Conservation (phyloP, 768 basidiomycete genomes). For the Pleurotus sapidus region DNA sequence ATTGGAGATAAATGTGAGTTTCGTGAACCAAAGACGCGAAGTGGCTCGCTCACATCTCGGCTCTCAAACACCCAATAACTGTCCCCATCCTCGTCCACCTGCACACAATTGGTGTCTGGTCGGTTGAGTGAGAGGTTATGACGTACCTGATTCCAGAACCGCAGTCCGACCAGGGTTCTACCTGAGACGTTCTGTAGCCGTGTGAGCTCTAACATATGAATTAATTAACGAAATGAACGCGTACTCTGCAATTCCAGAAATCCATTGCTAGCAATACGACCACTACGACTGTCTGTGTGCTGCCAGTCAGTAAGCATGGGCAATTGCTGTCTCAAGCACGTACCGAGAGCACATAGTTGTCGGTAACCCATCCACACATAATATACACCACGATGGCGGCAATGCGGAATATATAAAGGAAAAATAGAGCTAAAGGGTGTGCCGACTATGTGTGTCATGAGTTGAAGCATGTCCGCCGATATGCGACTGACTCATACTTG, state of each 20-base stretch:
- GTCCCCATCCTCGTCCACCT: conserved; percentile 97
- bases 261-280: conserved; percentile 95
- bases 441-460: conserved; percentile 50
- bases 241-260: conserved; percentile 95
- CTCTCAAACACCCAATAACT: conserved; percentile 98
- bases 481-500: conserved; percentile 45
- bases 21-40: neutral
- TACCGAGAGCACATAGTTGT: conserved; percentile 92
- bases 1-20: conserved; percentile 7
- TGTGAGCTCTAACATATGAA: conserved; percentile 2
- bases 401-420: conserved; percentile 84
- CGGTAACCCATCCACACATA: conserved; percentile 86
- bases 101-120: neutral
- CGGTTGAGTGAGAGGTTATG: conserved; percentile 4
- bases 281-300: conserved; percentile 71
- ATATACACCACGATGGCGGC: conserved; percentile 91
- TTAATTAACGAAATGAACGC: conserved; percentile 14
- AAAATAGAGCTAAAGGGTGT: conserved; percentile 81
- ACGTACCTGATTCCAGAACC: conserved; percentile 94
- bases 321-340: conserved; percentile 23
- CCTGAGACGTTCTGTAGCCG: conserved; percentile 82
- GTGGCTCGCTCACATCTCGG: conserved; percentile 68
- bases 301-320: conserved; percentile 25
- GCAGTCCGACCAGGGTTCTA: conserved; percentile 86
- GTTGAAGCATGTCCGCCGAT: conserved; percentile 1